A percentile compares a stretch with the other conserved stretches of the same genome.
Evolutionary conservation across 1,139 yeast species (phyloP).

Genomic region (Yamadazyma membranifaciens): DNA sequence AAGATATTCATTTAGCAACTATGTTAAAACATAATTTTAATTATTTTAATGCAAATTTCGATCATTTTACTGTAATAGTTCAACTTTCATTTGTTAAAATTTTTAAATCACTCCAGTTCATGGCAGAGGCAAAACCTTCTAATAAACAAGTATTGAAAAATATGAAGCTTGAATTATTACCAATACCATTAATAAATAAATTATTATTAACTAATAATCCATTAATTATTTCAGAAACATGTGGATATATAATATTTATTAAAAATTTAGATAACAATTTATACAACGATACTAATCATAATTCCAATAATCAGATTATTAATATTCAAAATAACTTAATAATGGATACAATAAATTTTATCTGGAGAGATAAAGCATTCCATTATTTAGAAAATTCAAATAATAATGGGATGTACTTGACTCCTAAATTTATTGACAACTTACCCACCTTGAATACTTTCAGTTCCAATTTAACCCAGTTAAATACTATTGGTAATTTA

Average conservation of each 20-base stretch:
- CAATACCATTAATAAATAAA: slow-evolving; percentile 8
- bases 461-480: slow-evolving; percentile 20
- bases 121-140: background rate
- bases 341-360: slow-evolving; percentile 57
- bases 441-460: slow-evolving; percentile 34
- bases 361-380: slow-evolving; percentile 59
- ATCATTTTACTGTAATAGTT: background rate
- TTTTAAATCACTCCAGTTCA: slow-evolving; percentile 5
- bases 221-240: slow-evolving; percentile 42
- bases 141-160: background rate
- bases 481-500: slow-evolving; percentile 46
- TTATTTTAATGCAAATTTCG: slow-evolving; percentile 4
- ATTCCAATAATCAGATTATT: slow-evolving; percentile 15
- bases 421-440: slow-evolving; percentile 32
- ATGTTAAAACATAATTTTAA: slow-evolving; percentile 1
- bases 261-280: slow-evolving; percentile 26
- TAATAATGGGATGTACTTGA: slow-evolving; percentile 41
- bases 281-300: slow-evolving; percentile 5
- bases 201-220: slow-evolving; percentile 24
- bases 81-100: slow-evolving; percentile 9
- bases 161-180: background rate
- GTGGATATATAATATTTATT: slow-evolving; percentile 48
- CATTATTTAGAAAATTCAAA: slow-evolving; percentile 16
- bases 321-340: slow-evolving; percentile 52
- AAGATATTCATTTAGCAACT: background rate